These are phyloP conservation scores for Cladorrhinum sp. DNA, from an alignment of 2,329 filamentous ascomycete species.

Conservation along the genomic window DNA sequence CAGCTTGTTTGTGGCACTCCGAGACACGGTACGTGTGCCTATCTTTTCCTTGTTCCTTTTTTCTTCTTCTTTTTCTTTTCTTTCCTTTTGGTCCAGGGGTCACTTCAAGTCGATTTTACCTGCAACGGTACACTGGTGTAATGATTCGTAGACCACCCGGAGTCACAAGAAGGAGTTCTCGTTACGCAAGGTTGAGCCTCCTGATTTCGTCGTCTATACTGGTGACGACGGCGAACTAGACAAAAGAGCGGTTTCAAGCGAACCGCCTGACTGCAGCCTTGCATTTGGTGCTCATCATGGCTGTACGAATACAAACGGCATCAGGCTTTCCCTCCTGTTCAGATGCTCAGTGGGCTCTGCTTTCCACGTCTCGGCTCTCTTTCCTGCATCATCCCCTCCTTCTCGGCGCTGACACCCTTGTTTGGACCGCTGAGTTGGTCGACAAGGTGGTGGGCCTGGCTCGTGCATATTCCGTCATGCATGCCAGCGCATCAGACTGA, in stretches of 20 bases:
- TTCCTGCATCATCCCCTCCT: slow-evolving; percentile 15
- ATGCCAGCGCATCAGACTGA: slow-evolving; percentile 54
- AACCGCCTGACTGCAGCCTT: slow-evolving; percentile 15
- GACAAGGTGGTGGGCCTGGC: slow-evolving; percentile 44
- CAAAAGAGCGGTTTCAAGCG: background rate
- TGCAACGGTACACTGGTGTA: slow-evolving; percentile 17
- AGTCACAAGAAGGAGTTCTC: background rate
- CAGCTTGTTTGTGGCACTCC: slow-evolving; percentile 5
- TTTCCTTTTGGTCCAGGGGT: slow-evolving; percentile 6
- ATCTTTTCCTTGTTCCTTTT: slow-evolving; percentile 13
- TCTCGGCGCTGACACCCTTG: slow-evolving; percentile 25
- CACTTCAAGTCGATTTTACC: slow-evolving; percentile 11
- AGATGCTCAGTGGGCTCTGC: slow-evolving; percentile 4
- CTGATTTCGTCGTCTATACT: background rate
- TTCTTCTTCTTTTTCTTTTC: slow-evolving; percentile 14
- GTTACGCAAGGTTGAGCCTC: background rate
- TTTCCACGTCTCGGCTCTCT: slow-evolving; percentile 9
- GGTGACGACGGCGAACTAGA: background rate
- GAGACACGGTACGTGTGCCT: slow-evolving; percentile 18
- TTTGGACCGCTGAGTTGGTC: slow-evolving; percentile 39
- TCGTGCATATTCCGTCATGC: slow-evolving; percentile 59
- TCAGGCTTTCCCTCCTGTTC: slow-evolving; percentile 2
- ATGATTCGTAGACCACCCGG: background rate
- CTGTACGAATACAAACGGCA: slow-evolving; percentile 6
- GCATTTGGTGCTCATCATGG: slow-evolving; percentile 6